A percentile compares a stretch with the other conserved stretches of the same genome.
phyloP scores from a whole-genome alignment of 2,329 filamentous ascomycete genomes.

The Aspergillus sp. region DNA sequence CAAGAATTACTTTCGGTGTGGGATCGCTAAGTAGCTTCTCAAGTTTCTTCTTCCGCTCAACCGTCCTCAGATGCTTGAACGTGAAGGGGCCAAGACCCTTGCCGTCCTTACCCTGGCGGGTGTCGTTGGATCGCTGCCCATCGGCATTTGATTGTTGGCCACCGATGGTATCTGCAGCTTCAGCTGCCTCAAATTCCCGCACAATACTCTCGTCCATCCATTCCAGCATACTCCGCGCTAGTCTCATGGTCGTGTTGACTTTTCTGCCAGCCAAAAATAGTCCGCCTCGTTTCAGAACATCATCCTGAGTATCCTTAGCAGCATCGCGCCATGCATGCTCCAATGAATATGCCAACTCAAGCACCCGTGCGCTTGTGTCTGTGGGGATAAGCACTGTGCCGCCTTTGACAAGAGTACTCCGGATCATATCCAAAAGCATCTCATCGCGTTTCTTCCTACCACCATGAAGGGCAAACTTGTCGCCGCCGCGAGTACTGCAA shows the following conservation, averaged over 20 bases:
- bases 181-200: slow-evolving; percentile 76
- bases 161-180: slow-evolving; percentile 39
- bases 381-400: slow-evolving; percentile 92
- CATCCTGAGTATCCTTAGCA: slow-evolving; percentile 50
- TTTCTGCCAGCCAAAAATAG: slow-evolving; percentile 85
- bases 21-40: slow-evolving; percentile 62
- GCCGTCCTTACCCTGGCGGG: slow-evolving; percentile 37
- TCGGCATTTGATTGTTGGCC: slow-evolving; percentile 36
- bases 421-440: slow-evolving; percentile 76
- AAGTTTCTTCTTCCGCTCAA: slow-evolving; percentile 80
- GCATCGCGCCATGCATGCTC: slow-evolving; percentile 87
- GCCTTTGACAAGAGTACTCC: slow-evolving; percentile 73
- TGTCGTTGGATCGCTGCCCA: slow-evolving; percentile 38
- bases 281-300: slow-evolving; percentile 51
- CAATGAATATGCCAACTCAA: slow-evolving; percentile 87
- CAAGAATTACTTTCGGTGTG: slow-evolving; percentile 73
- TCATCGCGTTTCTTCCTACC: slow-evolving; percentile 82
- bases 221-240: slow-evolving; percentile 92
- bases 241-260: slow-evolving; percentile 82
- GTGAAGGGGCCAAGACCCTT: slow-evolving; percentile 74
- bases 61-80: slow-evolving; percentile 77
- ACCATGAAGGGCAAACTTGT: slow-evolving; percentile 67
- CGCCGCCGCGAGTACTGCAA: slow-evolving; percentile 81
- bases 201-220: slow-evolving; percentile 99
- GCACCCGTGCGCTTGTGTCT: slow-evolving; percentile 89